Conservation (phyloP, 306 rosid genomes). For the Prunus dulcis region DNA sequence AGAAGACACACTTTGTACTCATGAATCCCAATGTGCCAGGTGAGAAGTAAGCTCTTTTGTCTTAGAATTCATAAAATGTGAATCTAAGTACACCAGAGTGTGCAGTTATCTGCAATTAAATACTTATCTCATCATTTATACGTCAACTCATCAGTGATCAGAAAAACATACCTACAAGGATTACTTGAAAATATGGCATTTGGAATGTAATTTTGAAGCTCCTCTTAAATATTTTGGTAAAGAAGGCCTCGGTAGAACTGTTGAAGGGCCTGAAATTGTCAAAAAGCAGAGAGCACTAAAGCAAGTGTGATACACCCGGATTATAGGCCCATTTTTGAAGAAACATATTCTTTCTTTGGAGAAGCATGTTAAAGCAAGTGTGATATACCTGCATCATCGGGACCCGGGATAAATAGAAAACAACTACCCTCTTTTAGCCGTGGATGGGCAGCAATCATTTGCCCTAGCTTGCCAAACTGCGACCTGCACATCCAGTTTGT, state of each 20-base stretch:
- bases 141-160: slow-evolving; percentile 3
- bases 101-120: background rate
- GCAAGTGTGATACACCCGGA: background rate
- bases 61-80: background rate
- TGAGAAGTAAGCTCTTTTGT: background rate
- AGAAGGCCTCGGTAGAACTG: slow-evolving; percentile 70
- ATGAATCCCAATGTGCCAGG: background rate
- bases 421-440: slow-evolving; percentile 62
- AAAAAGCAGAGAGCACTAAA: background rate
- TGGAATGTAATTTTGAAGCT: slow-evolving; percentile 72
- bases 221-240: slow-evolving; percentile 81
- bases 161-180: slow-evolving; percentile 75
- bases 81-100: background rate
- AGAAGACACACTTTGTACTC: background rate
- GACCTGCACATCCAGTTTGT: slow-evolving; percentile 40
- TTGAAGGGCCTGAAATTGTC: slow-evolving; percentile 63
- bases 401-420: slow-evolving; percentile 93
- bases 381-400: slow-evolving; percentile 82
- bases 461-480: slow-evolving; percentile 85
- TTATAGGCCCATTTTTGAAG: background rate
- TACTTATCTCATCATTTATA: background rate
- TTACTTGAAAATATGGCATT: slow-evolving; percentile 86
- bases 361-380: slow-evolving; percentile 1
- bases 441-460: slow-evolving; percentile 67
- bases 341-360: background rate